Evolutionary conservation across 345 rosid species (phyloP), one percentile per base, ranked within the genome.

Genomic region (Xanthoceras sorbifolium): DNA sequence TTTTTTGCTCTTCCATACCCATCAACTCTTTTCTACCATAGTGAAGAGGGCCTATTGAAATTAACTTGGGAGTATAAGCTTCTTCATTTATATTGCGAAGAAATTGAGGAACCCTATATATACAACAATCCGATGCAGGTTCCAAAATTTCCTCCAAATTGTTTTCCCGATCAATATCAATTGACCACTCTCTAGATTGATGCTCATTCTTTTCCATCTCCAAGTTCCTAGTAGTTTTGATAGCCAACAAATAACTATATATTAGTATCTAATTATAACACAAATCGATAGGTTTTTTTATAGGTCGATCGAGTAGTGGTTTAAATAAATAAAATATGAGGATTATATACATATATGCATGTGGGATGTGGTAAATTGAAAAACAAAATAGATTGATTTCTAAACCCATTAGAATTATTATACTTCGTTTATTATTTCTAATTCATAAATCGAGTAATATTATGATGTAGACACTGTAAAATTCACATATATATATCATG

Each of bases 21-120:
- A 0, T 7, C n/a, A 69, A 22, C 0, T 69, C 20, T 48, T 26
- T 6, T 8, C 2, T 28, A 1, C 3, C 17, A 48, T 28, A 18
- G 59, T 71, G 74, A 54, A 71, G 31, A 71, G 46, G 74, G 40
- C 74, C 74, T 1, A 52, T 71, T 26, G 74, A 71, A 20, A 71
- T 52, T 52, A 71, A 31, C 17, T 6, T 42, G 4, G 74, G 74
- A 71, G 74, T 71, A 40, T 52, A 71, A 14, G 48, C 63, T 31
- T 31, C 64, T 25, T 60, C 26, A 10, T 68, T 68, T 22, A 46
- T 22, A 9, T 68, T 7, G 57, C 57, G 38, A 26, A 68, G 38
- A 22, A 1, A 6, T 9, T 23, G 22, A 3, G 55, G 72, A 42
- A 17, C 59, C 50, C 18, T 68, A n/a, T 68, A 68, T 3, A 68